Evolutionary conservation across 1,284 basidiomycete genomes (phyloP).

Genomic region (Pseudozyma sp.): DNA sequence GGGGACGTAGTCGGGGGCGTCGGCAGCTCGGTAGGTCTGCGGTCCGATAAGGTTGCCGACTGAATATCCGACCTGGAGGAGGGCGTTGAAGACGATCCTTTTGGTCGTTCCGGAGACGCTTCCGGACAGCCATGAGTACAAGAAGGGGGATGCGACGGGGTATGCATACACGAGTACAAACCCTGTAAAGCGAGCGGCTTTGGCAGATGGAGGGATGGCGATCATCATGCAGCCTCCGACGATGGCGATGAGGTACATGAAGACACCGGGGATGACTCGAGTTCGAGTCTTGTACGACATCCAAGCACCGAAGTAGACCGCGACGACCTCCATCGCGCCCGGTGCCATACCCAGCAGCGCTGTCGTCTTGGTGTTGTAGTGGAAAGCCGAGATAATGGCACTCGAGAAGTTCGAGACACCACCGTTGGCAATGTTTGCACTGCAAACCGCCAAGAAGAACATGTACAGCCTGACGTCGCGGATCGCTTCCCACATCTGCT

Average conservation of each 20-base stretch:
- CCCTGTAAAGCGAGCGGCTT: conserved; percentile 31
- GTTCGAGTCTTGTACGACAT: conserved; percentile 42
- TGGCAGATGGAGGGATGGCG: conserved; percentile 26
- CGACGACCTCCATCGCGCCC: conserved; percentile 56
- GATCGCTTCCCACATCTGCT: conserved; percentile 72
- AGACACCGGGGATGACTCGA: conserved; percentile 54
- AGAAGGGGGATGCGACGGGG: conserved; percentile 37
- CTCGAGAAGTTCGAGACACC: conserved; percentile 60
- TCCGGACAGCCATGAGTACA: conserved; percentile 49
- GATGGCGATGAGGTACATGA: conserved; percentile 56
- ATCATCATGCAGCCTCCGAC: conserved; percentile 58
- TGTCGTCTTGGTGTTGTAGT: conserved; percentile 55
- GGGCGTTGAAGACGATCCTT: conserved; percentile 59
- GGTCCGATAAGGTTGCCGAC: conserved; percentile 62
- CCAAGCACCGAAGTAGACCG: conserved; percentile 55
- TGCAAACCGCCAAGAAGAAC: conserved; percentile 47
- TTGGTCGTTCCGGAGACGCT: conserved; percentile 62
- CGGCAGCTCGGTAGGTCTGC: conserved; percentile 55
- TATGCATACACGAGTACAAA: conserved; percentile 35
- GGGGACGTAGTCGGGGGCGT: conserved; percentile 55
- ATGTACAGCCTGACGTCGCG: conserved; percentile 70
- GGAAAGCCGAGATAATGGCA: conserved; percentile 64
- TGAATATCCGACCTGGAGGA: conserved; percentile 60
- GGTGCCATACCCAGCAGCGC: conserved; percentile 65
- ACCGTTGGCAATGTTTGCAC: conserved; percentile 56